Percentiles rank a stretch among this genome's conserved stretches.
These are phyloP conservation scores for Cyclostephanos invisitatus DNA, from an alignment of 108 stramenopile genomes.

Conservation along the genomic window DNA sequence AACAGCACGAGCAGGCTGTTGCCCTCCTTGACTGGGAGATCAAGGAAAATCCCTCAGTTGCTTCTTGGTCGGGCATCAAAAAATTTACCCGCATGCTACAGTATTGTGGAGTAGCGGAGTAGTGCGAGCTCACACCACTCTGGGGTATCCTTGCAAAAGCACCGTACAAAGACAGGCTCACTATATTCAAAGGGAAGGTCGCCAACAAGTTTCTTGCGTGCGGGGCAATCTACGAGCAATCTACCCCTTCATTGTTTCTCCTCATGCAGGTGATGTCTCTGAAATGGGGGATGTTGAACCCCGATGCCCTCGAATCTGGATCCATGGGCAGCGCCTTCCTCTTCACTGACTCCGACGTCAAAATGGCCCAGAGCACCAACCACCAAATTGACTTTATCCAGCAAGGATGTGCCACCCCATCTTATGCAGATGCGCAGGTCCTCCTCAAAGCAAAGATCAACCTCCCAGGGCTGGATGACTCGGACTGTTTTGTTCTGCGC, in stretches of 20 bases:
- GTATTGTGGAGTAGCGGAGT: too few relatives aligned
- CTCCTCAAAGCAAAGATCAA: background rate
- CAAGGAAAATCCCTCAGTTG: background rate
- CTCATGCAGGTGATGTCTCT: conserved; percentile 8
- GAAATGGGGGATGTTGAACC: background rate
- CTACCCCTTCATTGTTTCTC: background rate
- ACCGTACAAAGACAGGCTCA: too few relatives aligned
- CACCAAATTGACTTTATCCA: background rate
- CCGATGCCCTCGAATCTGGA: conserved; percentile 1
- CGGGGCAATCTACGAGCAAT: background rate
- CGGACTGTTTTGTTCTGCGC: background rate
- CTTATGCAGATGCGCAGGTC: background rate
- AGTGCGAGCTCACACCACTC: too few relatives aligned
- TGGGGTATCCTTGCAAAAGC: too few relatives aligned
- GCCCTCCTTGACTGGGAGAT: background rate
- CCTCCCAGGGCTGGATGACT: background rate
- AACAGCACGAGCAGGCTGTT: conserved; percentile 1
- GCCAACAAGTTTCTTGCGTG: background rate
- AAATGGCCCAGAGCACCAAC: background rate
- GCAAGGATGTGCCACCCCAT: background rate
- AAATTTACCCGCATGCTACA: background rate
- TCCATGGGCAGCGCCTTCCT: background rate
- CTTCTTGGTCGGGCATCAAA: background rate
- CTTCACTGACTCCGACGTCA: background rate
- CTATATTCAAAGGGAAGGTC: too few relatives aligned